These are phyloP conservation scores for Pulveroboletus sp. DNA, from an alignment of 768 basidiomycete species.

Conservation along the genomic window DNA sequence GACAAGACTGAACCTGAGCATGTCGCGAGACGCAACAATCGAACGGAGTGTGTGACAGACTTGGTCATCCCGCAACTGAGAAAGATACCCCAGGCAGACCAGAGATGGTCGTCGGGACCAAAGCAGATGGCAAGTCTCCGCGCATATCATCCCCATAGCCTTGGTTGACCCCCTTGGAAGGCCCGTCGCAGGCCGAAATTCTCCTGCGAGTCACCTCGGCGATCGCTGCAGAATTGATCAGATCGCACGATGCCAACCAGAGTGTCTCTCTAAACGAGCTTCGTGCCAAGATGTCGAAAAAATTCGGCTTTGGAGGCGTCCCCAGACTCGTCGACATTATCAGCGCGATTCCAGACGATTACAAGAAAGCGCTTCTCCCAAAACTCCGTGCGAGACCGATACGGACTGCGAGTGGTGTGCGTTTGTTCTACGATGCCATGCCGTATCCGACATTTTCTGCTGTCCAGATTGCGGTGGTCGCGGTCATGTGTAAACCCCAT, in stretches of 20 bases:
- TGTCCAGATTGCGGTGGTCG: constrained; percentile 89
- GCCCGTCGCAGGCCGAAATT: constrained; percentile 85
- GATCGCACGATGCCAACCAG: constrained; percentile 72
- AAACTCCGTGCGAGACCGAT: constrained; percentile 92
- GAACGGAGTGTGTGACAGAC: constrained; percentile 3
- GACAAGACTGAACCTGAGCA: constrained; percentile 10
- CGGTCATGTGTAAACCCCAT: constrained; percentile 99
- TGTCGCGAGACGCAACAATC: constrained; percentile 2
- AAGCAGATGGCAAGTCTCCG: constrained; percentile 31
- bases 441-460: neutral
- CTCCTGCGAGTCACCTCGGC: constrained; percentile 89
- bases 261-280: constrained; percentile 85
- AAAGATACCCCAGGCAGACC: constrained; percentile 1
- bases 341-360: constrained; percentile 96
- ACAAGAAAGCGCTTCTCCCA: constrained; percentile 86
- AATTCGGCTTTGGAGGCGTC: constrained; percentile 78
- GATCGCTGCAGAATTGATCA: constrained; percentile 91
- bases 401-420: constrained; percentile 91
- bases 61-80: neutral
- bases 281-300: constrained; percentile 85
- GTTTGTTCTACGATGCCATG: constrained; percentile 17
- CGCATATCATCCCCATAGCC: neutral
- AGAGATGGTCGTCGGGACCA: constrained; percentile 39
- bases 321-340: constrained; percentile 97
- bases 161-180: constrained; percentile 31